Evolutionary conservation across 2,329 filamentous ascomycete genomes (phyloP).

Genomic region (Xylariaceae sp.): DNA sequence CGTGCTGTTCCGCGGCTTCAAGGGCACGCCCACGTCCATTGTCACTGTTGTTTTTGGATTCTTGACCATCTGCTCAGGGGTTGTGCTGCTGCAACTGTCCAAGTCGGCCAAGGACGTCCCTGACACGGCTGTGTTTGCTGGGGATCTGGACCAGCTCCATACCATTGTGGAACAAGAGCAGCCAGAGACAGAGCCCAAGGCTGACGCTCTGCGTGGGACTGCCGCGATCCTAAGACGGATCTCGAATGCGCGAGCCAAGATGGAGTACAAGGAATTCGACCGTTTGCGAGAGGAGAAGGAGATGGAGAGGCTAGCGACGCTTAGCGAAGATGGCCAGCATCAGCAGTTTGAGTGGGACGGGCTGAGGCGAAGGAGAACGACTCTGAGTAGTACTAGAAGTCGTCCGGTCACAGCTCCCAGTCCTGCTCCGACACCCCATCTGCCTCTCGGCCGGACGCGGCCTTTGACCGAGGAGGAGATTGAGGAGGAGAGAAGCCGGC

Average conservation of each 20-base stretch:
- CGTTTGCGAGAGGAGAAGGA: slow-evolving; percentile 74
- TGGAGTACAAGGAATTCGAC: slow-evolving; percentile 73
- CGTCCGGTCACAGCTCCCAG: slow-evolving; percentile 32
- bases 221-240: slow-evolving; percentile 82
- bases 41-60: slow-evolving; percentile 90
- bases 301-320: slow-evolving; percentile 64
- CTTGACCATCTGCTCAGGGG: slow-evolving; percentile 86
- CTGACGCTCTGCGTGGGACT: slow-evolving; percentile 87
- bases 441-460: slow-evolving; percentile 80
- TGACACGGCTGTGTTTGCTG: slow-evolving; percentile 84
- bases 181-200: slow-evolving; percentile 92
- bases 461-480: slow-evolving; percentile 66
- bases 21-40: slow-evolving; percentile 74
- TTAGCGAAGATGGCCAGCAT: slow-evolving; percentile 66
- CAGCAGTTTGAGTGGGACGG: slow-evolving; percentile 81
- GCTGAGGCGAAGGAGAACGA: slow-evolving; percentile 65
- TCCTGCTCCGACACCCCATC: slow-evolving; percentile 47
- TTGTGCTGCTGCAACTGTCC: slow-evolving; percentile 89
- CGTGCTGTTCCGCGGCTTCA: slow-evolving; percentile 89
- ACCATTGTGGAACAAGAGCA: slow-evolving; percentile 94
- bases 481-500: slow-evolving; percentile 45
- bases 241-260: slow-evolving; percentile 67
- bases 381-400: slow-evolving; percentile 38
- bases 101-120: slow-evolving; percentile 98
- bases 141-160: slow-evolving; percentile 89